phyloP scores from a whole-genome alignment of 331 rosid species.

The Phaseolus coccineus region DNA sequence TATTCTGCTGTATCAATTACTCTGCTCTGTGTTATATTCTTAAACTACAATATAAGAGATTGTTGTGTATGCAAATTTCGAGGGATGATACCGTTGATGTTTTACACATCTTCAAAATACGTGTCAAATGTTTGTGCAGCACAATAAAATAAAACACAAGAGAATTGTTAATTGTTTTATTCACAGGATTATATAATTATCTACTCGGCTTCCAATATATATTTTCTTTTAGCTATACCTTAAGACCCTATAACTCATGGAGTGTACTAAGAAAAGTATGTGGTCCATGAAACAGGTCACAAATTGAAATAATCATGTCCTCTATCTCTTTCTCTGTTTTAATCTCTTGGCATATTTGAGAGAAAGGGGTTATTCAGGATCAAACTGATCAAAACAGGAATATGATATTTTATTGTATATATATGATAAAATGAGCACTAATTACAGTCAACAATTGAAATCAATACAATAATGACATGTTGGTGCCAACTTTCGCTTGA shows the following conservation, averaged over 20 bases:
- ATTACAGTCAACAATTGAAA: constrained; percentile 20
- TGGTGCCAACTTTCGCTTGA: constrained; percentile 30
- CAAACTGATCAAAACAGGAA: neutral
- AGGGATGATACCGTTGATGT: neutral
- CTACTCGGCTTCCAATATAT: constrained; percentile 1
- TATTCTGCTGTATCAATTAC: too few relatives aligned
- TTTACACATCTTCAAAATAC: neutral
- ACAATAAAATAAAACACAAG: neutral
- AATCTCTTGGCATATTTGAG: constrained; percentile 17
- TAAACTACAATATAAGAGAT: neutral
- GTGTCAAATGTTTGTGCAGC: neutral
- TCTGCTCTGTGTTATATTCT: neutral
- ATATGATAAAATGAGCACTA: neutral
- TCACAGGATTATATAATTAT: neutral
- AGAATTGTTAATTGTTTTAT: constrained; percentile 9
- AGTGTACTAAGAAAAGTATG: constrained; percentile 32
- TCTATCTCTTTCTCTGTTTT: neutral
- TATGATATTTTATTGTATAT: neutral
- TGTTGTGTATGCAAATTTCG: neutral
- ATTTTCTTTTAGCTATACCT: neutral
- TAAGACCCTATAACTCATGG: constrained; percentile 42
- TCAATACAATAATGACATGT: neutral
- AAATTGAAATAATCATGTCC: constrained; percentile 20
- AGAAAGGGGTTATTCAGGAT: constrained; percentile 10
- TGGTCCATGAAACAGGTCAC: constrained; percentile 46